Evolutionary conservation across 768 basidiomycete species (phyloP).

Genomic region (Amanita rubescens): DNA sequence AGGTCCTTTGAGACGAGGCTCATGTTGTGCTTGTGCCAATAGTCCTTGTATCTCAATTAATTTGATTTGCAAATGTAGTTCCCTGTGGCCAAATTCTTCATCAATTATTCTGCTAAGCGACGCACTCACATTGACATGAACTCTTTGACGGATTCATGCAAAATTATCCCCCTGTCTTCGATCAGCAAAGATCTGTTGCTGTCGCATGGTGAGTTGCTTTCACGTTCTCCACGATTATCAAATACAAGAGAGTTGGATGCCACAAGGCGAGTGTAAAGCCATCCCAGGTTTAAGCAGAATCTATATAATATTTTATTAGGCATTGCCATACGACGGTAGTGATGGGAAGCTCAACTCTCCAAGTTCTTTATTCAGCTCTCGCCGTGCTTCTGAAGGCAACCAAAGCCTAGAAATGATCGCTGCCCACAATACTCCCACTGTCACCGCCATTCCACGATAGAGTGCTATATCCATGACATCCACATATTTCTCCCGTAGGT

Average conservation of each 20-base stretch:
- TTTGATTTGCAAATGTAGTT: constrained; percentile 88
- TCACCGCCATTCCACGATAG: constrained; percentile 76
- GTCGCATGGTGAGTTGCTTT: constrained; percentile 16
- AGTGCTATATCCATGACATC: constrained; percentile 65
- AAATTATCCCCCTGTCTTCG: constrained; percentile 28
- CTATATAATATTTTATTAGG: constrained; percentile 28
- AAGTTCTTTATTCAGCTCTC: constrained; percentile 77
- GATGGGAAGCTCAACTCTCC: constrained; percentile 58
- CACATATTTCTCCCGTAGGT: constrained; percentile 54
- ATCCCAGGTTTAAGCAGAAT: constrained; percentile 89
- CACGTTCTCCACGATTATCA: constrained; percentile 21
- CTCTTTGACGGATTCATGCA: constrained; percentile 64
- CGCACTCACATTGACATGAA: constrained; percentile 85
- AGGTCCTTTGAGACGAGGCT: constrained; percentile 92
- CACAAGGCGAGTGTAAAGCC: constrained; percentile 90
- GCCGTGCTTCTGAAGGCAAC: constrained; percentile 94
- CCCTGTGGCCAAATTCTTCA: constrained; percentile 45
- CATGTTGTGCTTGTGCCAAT: constrained; percentile 85
- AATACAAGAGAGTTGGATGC: constrained; percentile 72
- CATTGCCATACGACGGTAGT: neutral
- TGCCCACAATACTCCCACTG: constrained; percentile 84
- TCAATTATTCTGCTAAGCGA: neutral
- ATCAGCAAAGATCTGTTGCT: constrained; percentile 21
- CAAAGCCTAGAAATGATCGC: constrained; percentile 81
- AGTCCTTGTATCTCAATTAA: constrained; percentile 79